Percentiles rank a stretch among this genome's conserved stretches.
These are phyloP conservation scores for Wickerhamiella sergipiensis DNA, from an alignment of 805 yeast genomes.

Conservation along the genomic window DNA sequence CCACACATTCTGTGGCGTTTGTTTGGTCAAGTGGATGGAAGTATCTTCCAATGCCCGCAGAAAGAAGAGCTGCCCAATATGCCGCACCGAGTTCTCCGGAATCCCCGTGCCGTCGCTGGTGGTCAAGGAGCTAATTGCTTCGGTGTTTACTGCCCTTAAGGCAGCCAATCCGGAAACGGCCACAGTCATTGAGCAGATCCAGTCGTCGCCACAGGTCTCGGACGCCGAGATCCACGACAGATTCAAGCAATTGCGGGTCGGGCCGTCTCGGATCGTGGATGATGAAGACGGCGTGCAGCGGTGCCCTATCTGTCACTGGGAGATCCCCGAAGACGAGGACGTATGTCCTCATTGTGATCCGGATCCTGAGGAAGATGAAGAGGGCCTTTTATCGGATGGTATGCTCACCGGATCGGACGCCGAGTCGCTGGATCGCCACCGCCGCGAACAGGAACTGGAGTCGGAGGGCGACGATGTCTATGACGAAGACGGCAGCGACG, in stretches of 20 bases:
- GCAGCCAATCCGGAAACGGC: conserved; percentile 9
- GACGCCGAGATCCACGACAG: neutral
- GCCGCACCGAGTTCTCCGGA: conserved; percentile 10
- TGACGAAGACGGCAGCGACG: conserved; percentile 7
- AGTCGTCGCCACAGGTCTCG: neutral
- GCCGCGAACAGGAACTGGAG: neutral
- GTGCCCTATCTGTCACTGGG: conserved; percentile 60
- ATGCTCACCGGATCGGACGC: neutral
- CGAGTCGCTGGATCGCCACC: neutral
- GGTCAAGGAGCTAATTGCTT: conserved; percentile 8
- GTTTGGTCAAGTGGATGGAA: conserved; percentile 21
- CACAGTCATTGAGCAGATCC: conserved; percentile 6
- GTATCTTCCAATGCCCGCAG: conserved; percentile 2
- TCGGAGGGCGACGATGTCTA: conserved; percentile 1
- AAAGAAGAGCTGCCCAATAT: conserved; percentile 14
- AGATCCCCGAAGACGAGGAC: conserved; percentile 36
- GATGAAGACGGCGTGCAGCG: conserved; percentile 50
- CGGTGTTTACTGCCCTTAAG: neutral
- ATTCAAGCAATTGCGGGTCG: neutral
- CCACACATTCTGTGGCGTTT: conserved; percentile 49
- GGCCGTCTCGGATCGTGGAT: conserved; percentile 1
- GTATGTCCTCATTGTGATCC: conserved; percentile 43
- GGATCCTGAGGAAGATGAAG: conserved; percentile 2
- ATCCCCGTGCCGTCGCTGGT: conserved; percentile 12
- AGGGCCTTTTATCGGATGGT: neutral